These are phyloP conservation scores for Ophioceras dolichostomum DNA, from an alignment of 2,329 filamentous ascomycete species.

Conservation along the genomic window DNA sequence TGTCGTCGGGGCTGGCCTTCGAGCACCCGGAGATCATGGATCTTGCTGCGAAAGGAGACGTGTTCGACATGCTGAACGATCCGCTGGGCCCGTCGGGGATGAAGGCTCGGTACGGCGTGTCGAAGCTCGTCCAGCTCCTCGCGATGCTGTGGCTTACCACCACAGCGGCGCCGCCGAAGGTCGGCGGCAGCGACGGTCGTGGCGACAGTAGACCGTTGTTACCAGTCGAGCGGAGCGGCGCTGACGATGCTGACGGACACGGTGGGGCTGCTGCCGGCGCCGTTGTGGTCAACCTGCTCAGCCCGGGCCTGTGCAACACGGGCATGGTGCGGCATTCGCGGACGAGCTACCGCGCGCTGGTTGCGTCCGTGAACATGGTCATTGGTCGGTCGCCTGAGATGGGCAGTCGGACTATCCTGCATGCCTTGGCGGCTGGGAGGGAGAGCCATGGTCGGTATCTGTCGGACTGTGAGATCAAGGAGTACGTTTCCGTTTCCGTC, in stretches of 20 bases:
- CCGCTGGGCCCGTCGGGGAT: too few relatives aligned
- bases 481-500: constrained; percentile 3
- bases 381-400: constrained; percentile 8
- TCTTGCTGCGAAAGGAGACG: constrained; percentile 9
- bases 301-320: constrained; percentile 12
- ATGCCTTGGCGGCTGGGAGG: constrained; percentile 5
- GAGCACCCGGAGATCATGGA: constrained; percentile 10
- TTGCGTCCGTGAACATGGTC: constrained; percentile 7
- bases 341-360: background rate
- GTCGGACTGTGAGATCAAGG: constrained; percentile 8
- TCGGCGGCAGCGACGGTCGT: background rate
- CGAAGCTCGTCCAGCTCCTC: constrained; percentile 9
- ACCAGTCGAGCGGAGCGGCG: background rate
- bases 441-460: constrained; percentile 6
- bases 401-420: constrained; percentile 5
- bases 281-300: constrained; percentile 11
- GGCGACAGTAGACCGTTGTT: too few relatives aligned
- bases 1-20: constrained; percentile 1
- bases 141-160: constrained; percentile 5
- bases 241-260: background rate
- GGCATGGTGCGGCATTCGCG: constrained; percentile 6
- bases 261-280: too few relatives aligned
- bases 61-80: constrained; percentile 1
- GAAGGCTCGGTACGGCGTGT: constrained; percentile 8
- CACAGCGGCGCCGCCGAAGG: background rate